Evolutionary conservation across 1,284 basidiomycete genomes (phyloP).

Genomic region (Cryptococcus sp.): DNA sequence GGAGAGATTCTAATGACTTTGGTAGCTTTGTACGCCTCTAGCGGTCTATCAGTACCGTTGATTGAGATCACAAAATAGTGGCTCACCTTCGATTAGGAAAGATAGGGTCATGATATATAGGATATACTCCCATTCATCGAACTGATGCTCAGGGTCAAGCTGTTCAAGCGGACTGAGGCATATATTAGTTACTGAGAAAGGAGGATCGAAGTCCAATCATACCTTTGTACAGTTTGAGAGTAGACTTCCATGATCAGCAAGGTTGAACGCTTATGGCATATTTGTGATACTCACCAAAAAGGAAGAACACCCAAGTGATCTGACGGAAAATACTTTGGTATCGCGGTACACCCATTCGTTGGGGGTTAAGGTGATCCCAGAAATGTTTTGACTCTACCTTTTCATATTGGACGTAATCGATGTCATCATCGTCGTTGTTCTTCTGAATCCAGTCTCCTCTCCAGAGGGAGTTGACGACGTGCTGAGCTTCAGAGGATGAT

Average conservation of each 20-base stretch:
- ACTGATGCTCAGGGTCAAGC: constrained; percentile 40
- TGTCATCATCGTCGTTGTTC: constrained; percentile 57
- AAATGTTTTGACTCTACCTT: constrained; percentile 51
- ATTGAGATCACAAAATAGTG: too few species aligned
- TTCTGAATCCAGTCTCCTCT: constrained; percentile 72
- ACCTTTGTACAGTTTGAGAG: constrained; percentile 68
- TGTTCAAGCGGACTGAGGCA: constrained; percentile 27
- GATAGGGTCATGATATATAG: constrained; percentile 72
- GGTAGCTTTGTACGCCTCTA: constrained; percentile 52
- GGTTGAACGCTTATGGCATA: background rate
- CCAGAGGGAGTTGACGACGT: constrained; percentile 62
- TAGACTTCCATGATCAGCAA: constrained; percentile 53
- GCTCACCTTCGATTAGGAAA: constrained; percentile 69
- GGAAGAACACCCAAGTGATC: constrained; percentile 74
- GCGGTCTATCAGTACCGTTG: background rate
- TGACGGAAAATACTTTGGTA: constrained; percentile 53
- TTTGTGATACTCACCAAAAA: constrained; percentile 48
- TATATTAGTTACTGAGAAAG: background rate
- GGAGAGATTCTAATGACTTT: constrained; percentile 54
- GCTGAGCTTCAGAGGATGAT: constrained; percentile 79
- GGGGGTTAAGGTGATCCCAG: constrained; percentile 67
- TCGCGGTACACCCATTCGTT: constrained; percentile 79
- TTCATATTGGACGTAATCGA: constrained; percentile 48
- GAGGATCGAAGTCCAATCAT: background rate
- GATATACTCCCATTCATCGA: constrained; percentile 72